phyloP scores from a whole-genome alignment of 1,139 yeast genomes.

The Blastobotrys aristatus region DNA sequence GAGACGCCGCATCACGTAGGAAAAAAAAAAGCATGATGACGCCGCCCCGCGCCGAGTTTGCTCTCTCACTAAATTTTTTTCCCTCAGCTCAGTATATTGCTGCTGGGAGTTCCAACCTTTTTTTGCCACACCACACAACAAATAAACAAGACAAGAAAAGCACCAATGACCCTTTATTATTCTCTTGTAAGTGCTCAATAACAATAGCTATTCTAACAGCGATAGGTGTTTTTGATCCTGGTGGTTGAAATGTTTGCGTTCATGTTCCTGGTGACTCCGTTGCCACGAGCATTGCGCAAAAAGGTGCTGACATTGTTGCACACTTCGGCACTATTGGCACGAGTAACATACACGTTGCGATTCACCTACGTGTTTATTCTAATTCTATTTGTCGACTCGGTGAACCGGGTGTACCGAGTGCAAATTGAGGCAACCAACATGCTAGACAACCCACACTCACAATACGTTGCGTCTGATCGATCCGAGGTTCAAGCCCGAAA shows the following conservation, averaged over 20 bases:
- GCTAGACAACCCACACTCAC: constrained; percentile 18
- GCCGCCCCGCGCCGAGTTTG: too few species aligned
- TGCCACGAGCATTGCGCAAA: constrained; percentile 71
- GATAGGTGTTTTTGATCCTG: constrained; percentile 60
- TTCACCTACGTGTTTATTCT: constrained; percentile 81
- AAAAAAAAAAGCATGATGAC: too few species aligned
- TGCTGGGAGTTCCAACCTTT: too few species aligned
- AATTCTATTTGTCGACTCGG: constrained; percentile 80
- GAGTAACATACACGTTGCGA: constrained; percentile 71
- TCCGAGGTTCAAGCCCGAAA: constrained; percentile 83
- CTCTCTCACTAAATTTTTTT: too few species aligned
- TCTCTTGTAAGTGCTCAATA: constrained; percentile 42
- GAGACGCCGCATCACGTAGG: too few species aligned
- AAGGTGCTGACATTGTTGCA: constrained; percentile 59
- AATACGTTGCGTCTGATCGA: constrained; percentile 45
- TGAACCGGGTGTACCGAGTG: constrained; percentile 74
- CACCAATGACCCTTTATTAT: constrained; percentile 65
- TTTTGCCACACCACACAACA: too few species aligned
- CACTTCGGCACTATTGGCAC: constrained; percentile 65
- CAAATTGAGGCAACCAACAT: constrained; percentile 45
- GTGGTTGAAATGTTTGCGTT: constrained; percentile 77
- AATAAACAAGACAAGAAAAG: not conserved
- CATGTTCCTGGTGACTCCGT: constrained; percentile 75
- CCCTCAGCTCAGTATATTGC: too few species aligned
- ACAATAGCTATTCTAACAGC: not conserved